phyloP scores from a whole-genome alignment of 257 asterid species.

The Sherardia arvensis region DNA sequence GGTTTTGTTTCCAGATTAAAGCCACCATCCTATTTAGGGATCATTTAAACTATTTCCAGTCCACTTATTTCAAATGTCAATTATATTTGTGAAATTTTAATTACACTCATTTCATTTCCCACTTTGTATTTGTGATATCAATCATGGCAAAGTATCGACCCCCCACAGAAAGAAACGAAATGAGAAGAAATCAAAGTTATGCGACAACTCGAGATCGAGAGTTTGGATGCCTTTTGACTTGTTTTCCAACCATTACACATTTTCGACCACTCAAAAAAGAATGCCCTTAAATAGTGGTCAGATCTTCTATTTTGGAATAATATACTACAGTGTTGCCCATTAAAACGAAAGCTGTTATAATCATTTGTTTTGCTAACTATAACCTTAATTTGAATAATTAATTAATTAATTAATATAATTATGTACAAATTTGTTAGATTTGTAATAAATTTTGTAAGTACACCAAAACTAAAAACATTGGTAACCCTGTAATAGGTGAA shows the following conservation, averaged over 20 bases:
- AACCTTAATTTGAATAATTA: no score
- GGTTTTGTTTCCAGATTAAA: slow-evolving; percentile 1
- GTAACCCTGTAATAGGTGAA: no score
- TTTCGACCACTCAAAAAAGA: background rate
- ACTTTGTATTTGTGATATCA: background rate
- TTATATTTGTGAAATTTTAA: no score
- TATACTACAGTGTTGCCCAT: background rate
- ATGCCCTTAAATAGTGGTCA: background rate
- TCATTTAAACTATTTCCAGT: no score
- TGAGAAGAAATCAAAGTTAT: background rate
- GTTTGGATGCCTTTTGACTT: slow-evolving; percentile 12
- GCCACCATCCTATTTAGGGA: background rate
- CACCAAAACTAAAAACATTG: no score
- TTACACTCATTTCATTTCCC: no score
- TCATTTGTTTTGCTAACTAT: no score
- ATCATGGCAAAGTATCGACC: background rate
- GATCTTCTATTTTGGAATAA: background rate
- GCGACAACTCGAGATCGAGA: slow-evolving; percentile 76
- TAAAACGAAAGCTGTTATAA: no score
- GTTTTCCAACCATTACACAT: background rate
- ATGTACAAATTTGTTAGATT: no score
- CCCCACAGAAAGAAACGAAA: no score
- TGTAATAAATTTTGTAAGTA: no score
- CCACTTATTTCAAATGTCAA: background rate
- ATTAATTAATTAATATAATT: no score